phyloP scores from a whole-genome alignment of 257 asterid species.

The Misopates orontium region DNA sequence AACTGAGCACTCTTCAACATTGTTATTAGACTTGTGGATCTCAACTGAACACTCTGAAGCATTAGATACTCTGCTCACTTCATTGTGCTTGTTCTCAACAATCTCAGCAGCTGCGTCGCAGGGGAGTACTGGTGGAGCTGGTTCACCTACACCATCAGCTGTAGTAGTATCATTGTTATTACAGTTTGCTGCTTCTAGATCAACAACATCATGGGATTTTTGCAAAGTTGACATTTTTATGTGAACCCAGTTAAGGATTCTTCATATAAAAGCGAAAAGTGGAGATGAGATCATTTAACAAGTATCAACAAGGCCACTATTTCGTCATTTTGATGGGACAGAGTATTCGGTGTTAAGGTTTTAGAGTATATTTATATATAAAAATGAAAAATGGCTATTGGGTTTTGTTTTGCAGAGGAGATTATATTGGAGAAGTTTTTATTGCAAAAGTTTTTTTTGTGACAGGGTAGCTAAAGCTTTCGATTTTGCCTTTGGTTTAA shows the following conservation, averaged over 20 bases:
- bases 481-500: not conserved
- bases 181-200: conserved; percentile 16
- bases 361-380: too few relatives aligned
- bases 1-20: conserved; percentile 6
- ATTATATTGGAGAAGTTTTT: not conserved
- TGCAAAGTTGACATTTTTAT: conserved; percentile 12
- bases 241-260: not conserved
- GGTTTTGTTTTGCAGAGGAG: not conserved
- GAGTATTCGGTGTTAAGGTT: too few relatives aligned
- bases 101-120: too few relatives aligned
- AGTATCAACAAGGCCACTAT: not conserved
- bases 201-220: conserved; percentile 11
- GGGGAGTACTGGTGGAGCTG: too few relatives aligned
- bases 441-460: not conserved
- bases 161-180: not conserved
- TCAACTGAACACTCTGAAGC: conserved; percentile 16
- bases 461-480: not conserved
- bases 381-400: too few relatives aligned
- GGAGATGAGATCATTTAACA: too few relatives aligned
- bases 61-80: not conserved
- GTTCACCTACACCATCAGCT: not conserved
- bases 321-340: not conserved
- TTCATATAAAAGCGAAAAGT: not conserved
- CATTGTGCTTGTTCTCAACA: not conserved
- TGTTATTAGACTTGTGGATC: not conserved